These are phyloP conservation scores for Trichosporon inkin DNA, from an alignment of 1,284 basidiomycete genomes.

Conservation along the genomic window DNA sequence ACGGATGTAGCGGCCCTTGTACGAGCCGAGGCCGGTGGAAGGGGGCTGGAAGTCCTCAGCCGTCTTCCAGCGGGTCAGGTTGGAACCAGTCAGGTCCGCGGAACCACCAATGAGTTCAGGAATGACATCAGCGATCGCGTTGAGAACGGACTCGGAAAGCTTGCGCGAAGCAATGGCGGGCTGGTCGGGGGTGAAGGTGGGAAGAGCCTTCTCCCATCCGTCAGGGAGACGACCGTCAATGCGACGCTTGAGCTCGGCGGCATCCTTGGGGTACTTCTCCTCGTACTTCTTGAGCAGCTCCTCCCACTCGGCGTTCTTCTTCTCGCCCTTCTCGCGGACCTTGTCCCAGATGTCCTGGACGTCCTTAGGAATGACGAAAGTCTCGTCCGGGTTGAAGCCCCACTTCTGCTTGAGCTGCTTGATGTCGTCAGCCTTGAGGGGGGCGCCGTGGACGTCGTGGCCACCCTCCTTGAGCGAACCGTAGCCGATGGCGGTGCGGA, in stretches of 20 bases:
- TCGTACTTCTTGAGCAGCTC: constrained; percentile 66
- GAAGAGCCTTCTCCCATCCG: constrained; percentile 81
- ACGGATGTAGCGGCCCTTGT: constrained; percentile 84
- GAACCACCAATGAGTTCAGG: constrained; percentile 87
- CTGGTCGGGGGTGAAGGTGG: constrained; percentile 69
- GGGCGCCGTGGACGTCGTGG: constrained; percentile 86
- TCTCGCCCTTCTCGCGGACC: constrained; percentile 67
- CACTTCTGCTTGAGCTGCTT: constrained; percentile 76
- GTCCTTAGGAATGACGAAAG: constrained; percentile 73
- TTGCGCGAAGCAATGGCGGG: constrained; percentile 86
- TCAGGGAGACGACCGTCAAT: constrained; percentile 76
- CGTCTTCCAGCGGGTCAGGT: constrained; percentile 78
- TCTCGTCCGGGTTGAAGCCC: constrained; percentile 73
- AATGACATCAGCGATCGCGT: constrained; percentile 66
- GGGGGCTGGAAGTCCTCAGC: constrained; percentile 85
- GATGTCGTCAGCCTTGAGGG: constrained; percentile 91
- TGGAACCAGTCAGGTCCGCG: constrained; percentile 87
- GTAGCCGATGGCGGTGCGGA: constrained; percentile 88
- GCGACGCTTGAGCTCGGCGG: constrained; percentile 79
- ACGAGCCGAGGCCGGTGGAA: constrained; percentile 74
- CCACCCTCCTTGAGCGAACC: constrained; percentile 89
- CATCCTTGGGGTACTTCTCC: constrained; percentile 74
- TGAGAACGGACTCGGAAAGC: constrained; percentile 84
- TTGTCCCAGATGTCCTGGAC: constrained; percentile 67
- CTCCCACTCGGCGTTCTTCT: constrained; percentile 72